Evolutionary conservation across 106 monocot species (phyloP), one percentile per base, ranked within the genome.

Genomic region (Dendrobium chrysotoxum): DNA sequence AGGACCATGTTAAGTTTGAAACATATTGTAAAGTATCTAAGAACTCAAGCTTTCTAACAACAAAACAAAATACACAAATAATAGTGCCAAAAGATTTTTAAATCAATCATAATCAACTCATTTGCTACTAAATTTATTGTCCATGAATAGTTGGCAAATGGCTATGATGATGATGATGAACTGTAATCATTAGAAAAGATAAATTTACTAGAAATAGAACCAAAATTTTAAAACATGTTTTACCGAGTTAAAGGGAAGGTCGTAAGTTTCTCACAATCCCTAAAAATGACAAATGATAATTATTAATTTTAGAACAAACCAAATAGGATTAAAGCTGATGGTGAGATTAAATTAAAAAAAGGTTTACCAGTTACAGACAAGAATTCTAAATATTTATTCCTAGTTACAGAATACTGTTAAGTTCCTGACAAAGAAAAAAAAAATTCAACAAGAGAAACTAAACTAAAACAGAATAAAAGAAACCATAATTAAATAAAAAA

Each of bases 221-320:
- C 25, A 70, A 70, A 67, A n/a, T 61, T 20, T 70, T 35, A 15
- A 35, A 35, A 31, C 70, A 70, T 3, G 28, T 35, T 28, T 68
- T 30, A 68, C 11, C 3, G 28, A 70, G 35, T 12, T 70, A 16
- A 31, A 3, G 5, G 1, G 70, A 35, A 70, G 7, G 4, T 4
- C 7, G 15, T 70, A 35, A 70, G 7, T 65, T 6, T 70, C 16
- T 70, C 25, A 70, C n/a, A 70, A 68, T 31, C 11, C 25, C 25
- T 31, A 70, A 70, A 70, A 70, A 70, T 70, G 5, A 70, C 70
- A 70, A 35, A 70, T 28, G 70, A 12, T 70, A 61, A 58, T 58
- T 58, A n/a, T n/a, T 70, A 61, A 53, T 53, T 35, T 35, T 1
- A 35, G 35, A 35, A 35, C 35, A 35, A 35, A 35, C 35, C 35